These are phyloP conservation scores for Saccharomycopsis hybrid DNA, from an alignment of 1,139 yeast genomes.

Conservation along the genomic window DNA sequence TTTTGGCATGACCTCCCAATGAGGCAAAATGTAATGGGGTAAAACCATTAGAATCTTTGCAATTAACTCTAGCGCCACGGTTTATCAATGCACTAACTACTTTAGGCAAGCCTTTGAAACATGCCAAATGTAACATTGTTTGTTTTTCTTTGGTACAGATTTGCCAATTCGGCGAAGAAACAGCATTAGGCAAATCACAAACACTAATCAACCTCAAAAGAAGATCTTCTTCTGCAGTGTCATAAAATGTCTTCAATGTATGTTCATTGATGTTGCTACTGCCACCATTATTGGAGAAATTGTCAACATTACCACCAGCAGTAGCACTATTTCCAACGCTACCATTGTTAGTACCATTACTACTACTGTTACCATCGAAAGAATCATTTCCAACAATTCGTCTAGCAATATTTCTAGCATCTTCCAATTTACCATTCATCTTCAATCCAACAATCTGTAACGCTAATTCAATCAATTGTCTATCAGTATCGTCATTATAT, in stretches of 20 bases:
- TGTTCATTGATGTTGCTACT: not conserved
- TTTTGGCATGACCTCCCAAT: constrained; percentile 60
- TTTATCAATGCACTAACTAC: constrained; percentile 60
- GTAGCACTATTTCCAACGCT: constrained; percentile 20
- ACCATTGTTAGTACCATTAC: constrained; percentile 12
- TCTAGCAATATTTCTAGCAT: constrained; percentile 84
- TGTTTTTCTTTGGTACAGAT: constrained; percentile 79
- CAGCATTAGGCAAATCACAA: constrained; percentile 36
- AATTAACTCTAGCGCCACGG: constrained; percentile 75
- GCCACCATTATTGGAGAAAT: constrained; percentile 20
- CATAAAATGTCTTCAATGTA: not conserved
- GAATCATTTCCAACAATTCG: constrained; percentile 63
- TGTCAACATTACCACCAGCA: constrained; percentile 18
- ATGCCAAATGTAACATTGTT: constrained; percentile 77
- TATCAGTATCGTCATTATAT: constrained; percentile 86
- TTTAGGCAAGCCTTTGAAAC: constrained; percentile 61
- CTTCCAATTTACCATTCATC: constrained; percentile 91
- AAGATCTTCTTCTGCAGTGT: constrained; percentile 11
- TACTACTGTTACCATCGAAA: constrained; percentile 27
- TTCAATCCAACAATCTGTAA: constrained; percentile 90
- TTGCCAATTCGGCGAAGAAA: constrained; percentile 65
- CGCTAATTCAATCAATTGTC: constrained; percentile 87
- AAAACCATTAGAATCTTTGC: constrained; percentile 70
- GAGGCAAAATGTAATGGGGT: constrained; percentile 88
- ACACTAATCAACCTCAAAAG: constrained; percentile 11